These are phyloP conservation scores for Kwoniella newhampshirensis DNA, from an alignment of 768 basidiomycete genomes.

Conservation along the genomic window DNA sequence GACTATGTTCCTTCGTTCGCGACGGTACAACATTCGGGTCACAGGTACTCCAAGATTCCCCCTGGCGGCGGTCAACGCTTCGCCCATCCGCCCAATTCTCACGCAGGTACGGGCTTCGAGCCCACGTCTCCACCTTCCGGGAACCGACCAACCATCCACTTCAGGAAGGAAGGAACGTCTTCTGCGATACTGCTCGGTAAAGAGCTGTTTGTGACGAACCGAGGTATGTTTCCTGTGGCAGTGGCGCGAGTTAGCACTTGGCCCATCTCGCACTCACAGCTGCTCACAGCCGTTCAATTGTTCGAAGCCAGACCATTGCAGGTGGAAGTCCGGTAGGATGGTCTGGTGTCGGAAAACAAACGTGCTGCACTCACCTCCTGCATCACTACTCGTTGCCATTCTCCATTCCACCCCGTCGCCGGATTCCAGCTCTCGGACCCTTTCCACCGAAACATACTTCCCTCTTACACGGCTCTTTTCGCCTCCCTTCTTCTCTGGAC, in stretches of 20 bases:
- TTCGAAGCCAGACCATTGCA: too few relatives aligned
- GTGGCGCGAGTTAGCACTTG: too few relatives aligned
- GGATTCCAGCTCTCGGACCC: conserved; percentile 35
- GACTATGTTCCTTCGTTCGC: too few relatives aligned
- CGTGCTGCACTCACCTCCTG: conserved; percentile 51
- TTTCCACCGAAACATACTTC: conserved; percentile 50
- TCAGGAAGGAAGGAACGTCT: conserved; percentile 52
- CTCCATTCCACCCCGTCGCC: conserved; percentile 48
- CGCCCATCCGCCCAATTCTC: not conserved
- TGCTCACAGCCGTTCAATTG: too few relatives aligned
- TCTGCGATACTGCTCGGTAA: conserved; percentile 48
- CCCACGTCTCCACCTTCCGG: conserved; percentile 17
- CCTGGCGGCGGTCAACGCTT: too few relatives aligned
- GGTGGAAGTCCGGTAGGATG: too few relatives aligned
- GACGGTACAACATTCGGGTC: too few relatives aligned
- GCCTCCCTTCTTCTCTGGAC: conserved; percentile 33
- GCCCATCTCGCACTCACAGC: too few relatives aligned
- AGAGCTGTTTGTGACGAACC: conserved; percentile 45
- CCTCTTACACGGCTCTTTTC: conserved; percentile 44
- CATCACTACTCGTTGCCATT: conserved; percentile 50
- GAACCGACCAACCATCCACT: conserved; percentile 41
- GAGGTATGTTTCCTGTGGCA: conserved; percentile 47
- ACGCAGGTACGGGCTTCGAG: conserved; percentile 1
- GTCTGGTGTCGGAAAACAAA: too few relatives aligned
- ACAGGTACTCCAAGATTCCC: too few relatives aligned